Evolutionary conservation across 1,284 basidiomycete genomes (phyloP).

Genomic region (Salmacisia buchloeana): DNA sequence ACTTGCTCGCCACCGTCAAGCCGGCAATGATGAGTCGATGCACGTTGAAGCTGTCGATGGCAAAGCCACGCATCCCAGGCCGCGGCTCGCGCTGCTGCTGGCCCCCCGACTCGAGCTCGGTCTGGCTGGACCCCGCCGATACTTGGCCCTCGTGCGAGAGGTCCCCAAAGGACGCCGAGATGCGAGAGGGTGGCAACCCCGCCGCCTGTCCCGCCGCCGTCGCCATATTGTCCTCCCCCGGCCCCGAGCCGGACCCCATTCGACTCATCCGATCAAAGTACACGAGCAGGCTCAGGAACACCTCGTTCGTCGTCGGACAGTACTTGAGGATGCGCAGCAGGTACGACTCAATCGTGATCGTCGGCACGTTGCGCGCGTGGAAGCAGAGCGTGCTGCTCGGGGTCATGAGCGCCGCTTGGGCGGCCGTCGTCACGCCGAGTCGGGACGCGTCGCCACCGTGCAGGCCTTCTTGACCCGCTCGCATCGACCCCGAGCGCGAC

Average conservation of each 20-base stretch:
- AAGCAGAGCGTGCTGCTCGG: conserved; percentile 82
- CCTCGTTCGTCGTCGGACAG: conserved; percentile 96
- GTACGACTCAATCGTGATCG: conserved; percentile 90
- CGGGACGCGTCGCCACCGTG: background rate
- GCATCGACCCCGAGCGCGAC: background rate
- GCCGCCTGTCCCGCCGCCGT: conserved; percentile 30
- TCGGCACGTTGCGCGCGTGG: conserved; percentile 90
- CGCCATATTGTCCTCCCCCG: conserved; percentile 24
- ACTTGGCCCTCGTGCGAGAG: conserved; percentile 20
- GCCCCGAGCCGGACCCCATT: conserved; percentile 56
- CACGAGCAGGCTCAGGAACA: conserved; percentile 85
- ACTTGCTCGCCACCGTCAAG: conserved; percentile 95
- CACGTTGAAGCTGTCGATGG: conserved; percentile 95
- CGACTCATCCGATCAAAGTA: conserved; percentile 83
- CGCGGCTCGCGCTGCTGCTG: conserved; percentile 9
- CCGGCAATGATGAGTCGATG: conserved; percentile 94
- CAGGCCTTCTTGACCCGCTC: background rate
- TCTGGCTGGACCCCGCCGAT: conserved; percentile 21
- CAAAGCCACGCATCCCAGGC: conserved; percentile 62
- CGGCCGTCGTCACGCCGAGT: conserved; percentile 63
- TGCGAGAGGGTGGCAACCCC: conserved; percentile 24
- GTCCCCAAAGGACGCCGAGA: conserved; percentile 10
- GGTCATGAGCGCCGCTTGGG: conserved; percentile 67
- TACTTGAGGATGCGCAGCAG: conserved; percentile 93
- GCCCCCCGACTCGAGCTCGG: background rate